phyloP scores from a whole-genome alignment of 257 asterid genomes.

The Avicennia marina region DNA sequence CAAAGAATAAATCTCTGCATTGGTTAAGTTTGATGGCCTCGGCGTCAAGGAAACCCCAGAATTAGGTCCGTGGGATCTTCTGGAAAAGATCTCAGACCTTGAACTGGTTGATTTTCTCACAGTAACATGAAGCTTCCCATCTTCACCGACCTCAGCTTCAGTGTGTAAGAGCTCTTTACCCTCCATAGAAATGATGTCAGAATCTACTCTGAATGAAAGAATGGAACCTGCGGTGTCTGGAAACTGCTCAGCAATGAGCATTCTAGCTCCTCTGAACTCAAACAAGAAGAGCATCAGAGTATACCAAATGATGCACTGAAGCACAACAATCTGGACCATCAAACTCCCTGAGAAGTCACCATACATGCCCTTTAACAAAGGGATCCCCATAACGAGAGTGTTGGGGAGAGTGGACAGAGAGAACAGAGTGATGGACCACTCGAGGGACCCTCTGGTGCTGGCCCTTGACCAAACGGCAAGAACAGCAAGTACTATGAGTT shows the following conservation, averaged over 20 bases:
- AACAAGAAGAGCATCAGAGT: conserved; percentile 63
- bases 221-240: conserved; percentile 64
- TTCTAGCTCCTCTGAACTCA: conserved; percentile 60
- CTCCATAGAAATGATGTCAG: conserved; percentile 54
- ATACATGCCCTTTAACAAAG: conserved; percentile 57
- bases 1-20: conserved; percentile 64
- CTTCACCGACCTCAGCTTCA: conserved; percentile 59
- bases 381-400: conserved; percentile 71
- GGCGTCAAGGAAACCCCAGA: conserved; percentile 48
- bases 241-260: conserved; percentile 64
- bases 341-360: conserved; percentile 46
- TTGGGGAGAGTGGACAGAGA: conserved; percentile 67
- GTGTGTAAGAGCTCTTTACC: conserved; percentile 61
- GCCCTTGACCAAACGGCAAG: conserved; percentile 51
- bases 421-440: conserved; percentile 69
- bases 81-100: conserved; percentile 51
- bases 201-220: conserved; percentile 52
- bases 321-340: conserved; percentile 65
- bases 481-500: conserved; percentile 42
- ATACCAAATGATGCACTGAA: conserved; percentile 73
- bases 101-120: conserved; percentile 58
- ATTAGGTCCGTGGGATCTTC: conserved; percentile 38
- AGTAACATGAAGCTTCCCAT: conserved; percentile 63
- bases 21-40: conserved; percentile 53
- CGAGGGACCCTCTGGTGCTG: conserved; percentile 48